phyloP scores from a whole-genome alignment of 2,329 filamentous ascomycete species.

The Metarhizium anisopliae region DNA sequence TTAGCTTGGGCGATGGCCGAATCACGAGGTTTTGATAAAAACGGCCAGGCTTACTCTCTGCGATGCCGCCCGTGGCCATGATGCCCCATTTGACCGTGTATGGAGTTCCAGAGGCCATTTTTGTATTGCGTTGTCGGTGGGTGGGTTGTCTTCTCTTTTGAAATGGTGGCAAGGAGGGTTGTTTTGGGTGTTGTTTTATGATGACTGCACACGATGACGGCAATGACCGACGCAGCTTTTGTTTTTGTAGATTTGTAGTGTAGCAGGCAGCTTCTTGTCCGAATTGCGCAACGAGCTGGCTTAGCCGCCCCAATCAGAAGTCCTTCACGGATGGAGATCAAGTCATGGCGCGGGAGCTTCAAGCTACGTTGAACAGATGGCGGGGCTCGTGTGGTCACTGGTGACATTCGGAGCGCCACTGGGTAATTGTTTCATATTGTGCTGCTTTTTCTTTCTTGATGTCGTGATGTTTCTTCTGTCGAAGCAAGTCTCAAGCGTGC shows the following conservation, averaged over 20 bases:
- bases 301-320: background rate
- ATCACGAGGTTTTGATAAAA: background rate
- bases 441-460: no score
- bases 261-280: background rate
- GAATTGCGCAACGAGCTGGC: background rate
- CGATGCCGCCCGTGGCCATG: slow-evolving; percentile 51
- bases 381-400: background rate
- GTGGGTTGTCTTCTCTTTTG: background rate
- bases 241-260: no score
- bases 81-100: slow-evolving; percentile 50
- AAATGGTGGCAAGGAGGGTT: no score
- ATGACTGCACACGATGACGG: no score
- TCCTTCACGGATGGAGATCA: background rate
- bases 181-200: no score
- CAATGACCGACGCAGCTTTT: no score
- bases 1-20: background rate
- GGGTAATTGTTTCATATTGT: no score
- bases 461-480: no score
- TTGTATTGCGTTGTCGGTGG: background rate
- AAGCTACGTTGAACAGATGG: background rate
- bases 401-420: background rate
- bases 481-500: no score
- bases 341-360: background rate
- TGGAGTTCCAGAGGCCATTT: slow-evolving; percentile 31
- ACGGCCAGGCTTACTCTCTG: slow-evolving; percentile 33